Conservation (phyloP, 73 alveolate genomes). For the Paramecium pentaurelia region DNA sequence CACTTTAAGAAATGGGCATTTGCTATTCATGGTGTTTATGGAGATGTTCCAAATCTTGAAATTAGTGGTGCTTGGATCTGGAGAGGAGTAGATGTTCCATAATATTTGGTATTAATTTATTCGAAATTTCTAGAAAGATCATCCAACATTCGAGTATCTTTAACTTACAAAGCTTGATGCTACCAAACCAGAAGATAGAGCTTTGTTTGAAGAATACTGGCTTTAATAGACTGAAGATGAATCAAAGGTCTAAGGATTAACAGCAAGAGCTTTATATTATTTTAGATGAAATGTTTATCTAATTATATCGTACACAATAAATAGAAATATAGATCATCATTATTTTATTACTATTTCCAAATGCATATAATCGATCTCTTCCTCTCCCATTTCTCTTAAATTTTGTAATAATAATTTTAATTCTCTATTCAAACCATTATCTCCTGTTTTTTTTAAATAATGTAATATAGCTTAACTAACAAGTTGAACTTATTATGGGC, state of each 20-base stretch:
- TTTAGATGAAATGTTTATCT: background rate
- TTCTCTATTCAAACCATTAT: background rate
- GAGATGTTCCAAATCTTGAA: conserved; percentile 90
- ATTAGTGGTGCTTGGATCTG: conserved; percentile 92
- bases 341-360: background rate
- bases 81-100: conserved; percentile 90
- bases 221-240: background rate
- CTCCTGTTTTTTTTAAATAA: background rate
- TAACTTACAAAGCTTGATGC: background rate
- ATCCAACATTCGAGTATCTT: background rate
- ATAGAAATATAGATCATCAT: background rate
- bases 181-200: conserved; percentile 5
- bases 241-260: conserved; percentile 27
- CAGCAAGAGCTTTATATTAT: conserved; percentile 15
- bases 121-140: background rate
- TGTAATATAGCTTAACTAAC: background rate
- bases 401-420: background rate
- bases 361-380: background rate
- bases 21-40: conserved; percentile 87
- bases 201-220: conserved; percentile 20
- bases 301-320: background rate
- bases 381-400: background rate
- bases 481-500: background rate
- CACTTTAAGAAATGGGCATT: conserved; percentile 77
- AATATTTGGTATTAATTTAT: background rate